Evolutionary conservation across 331 rosid genomes (phyloP), one percentile per base, ranked within the genome.

Genomic region (Cydonia oblonga): DNA sequence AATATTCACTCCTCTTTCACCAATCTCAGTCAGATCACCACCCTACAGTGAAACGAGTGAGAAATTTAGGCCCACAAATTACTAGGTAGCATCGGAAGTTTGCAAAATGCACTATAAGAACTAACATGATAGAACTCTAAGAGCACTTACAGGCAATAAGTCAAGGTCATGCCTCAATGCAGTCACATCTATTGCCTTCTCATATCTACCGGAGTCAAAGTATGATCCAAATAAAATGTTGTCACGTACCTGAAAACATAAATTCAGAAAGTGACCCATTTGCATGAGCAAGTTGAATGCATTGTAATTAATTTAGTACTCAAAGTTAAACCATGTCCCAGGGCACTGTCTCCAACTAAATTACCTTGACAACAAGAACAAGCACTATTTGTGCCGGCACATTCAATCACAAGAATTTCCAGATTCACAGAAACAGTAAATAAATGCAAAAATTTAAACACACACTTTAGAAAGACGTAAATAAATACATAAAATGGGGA

Each of bases 1-100:
- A 25, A 80, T 80, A 77, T 80, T 80, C 49, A 80, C 84, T 30
- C 84, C 84, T 73, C 84, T 75, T 75, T 80, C 84, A 64, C 84
- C 84, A 80, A 80, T 80, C 74, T 84, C 88, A 9, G 85, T 84
- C 74, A 84, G 76, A 78, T 84, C 88, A 71, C 88, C 84, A 42
- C 86, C 88, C 88, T 84, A 54, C 44, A 80, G 78, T 64, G 30
- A 81, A 59, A 75, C 40, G 44, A 59, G 64, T 35, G 66, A 61
- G 70, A 68, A 46, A 49, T 38, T 40, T 35, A 70, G 35, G 59
- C 63, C 40, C 58, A 64, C 3, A 29, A 57, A 28, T 20, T 38
- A 22, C 13, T 7, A 51, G 29, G 18, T 18, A 73, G 13, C n/a
- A 66, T 51, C 9, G 52, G 18, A 14, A 42, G 25, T 72, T 30